Evolutionary conservation across 805 yeast genomes (phyloP).

Genomic region (Ogataea populi-albae): DNA sequence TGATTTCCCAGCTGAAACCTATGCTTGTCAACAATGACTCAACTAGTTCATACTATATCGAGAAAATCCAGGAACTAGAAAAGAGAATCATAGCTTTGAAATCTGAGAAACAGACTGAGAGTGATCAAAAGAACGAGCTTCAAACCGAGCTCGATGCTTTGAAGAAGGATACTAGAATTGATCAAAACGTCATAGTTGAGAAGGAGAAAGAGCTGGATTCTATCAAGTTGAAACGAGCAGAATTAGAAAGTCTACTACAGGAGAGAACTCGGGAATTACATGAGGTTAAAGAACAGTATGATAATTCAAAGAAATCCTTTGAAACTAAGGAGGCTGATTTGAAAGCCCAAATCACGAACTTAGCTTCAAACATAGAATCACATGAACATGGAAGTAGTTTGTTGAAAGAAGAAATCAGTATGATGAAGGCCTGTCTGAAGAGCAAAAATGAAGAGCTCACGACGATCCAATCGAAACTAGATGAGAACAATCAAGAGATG

Average conservation of each 20-base stretch:
- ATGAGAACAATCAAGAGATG: constrained; percentile 29
- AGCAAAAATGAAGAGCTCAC: constrained; percentile 36
- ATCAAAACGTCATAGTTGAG: constrained; percentile 29
- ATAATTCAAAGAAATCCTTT: constrained; percentile 10
- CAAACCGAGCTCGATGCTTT: constrained; percentile 33
- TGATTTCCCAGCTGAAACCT: constrained; percentile 73
- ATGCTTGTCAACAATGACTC: constrained; percentile 41
- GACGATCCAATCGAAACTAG: constrained; percentile 30
- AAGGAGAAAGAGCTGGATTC: constrained; percentile 26
- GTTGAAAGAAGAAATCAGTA: constrained; percentile 30
- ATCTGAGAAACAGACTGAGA: constrained; percentile 23
- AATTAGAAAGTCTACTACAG: constrained; percentile 13
- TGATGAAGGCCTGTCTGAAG: constrained; percentile 27
- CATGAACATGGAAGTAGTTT: constrained; percentile 9
- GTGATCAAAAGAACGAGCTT: constrained; percentile 44
- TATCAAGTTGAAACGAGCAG: constrained; percentile 7
- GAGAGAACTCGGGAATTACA: constrained; percentile 7
- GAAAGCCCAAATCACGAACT: constrained; percentile 15
- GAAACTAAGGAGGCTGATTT: constrained; percentile 21
- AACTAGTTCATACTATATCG: constrained; percentile 46
- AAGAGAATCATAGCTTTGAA: constrained; percentile 55
- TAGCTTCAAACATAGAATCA: constrained; percentile 17
- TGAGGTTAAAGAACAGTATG: constrained; percentile 10
- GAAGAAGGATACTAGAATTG: constrained; percentile 29
- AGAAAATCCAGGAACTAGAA: constrained; percentile 54